These are phyloP conservation scores for Hortiboletus rubellus DNA, from an alignment of 1,284 basidiomycete genomes.

Conservation along the genomic window DNA sequence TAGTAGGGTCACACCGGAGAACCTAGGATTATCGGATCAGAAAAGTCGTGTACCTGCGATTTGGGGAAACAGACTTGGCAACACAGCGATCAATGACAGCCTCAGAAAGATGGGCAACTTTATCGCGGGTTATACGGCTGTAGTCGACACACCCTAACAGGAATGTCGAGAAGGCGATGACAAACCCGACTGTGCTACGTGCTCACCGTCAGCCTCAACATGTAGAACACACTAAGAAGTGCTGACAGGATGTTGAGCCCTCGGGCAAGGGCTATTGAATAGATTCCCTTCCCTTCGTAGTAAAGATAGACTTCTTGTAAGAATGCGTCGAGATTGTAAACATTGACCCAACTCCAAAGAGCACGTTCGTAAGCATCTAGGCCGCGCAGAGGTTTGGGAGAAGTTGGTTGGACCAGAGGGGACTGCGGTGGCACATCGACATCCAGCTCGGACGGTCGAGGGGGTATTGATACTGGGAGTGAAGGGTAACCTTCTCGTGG, in stretches of 20 bases:
- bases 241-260: conserved; percentile 91
- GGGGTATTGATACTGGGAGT: conserved; percentile 51
- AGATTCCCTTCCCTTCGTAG: conserved; percentile 95
- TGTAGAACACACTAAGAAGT: conserved; percentile 19
- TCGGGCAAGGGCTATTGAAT: conserved; percentile 87
- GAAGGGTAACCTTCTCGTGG: conserved; percentile 43
- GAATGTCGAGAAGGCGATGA: conserved; percentile 96
- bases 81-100: conserved; percentile 82
- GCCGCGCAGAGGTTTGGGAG: conserved; percentile 59
- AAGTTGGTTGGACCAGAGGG: conserved; percentile 30
- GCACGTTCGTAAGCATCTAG: conserved; percentile 87
- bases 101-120: conserved; percentile 68
- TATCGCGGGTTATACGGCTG: conserved; percentile 65
- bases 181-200: conserved; percentile 91
- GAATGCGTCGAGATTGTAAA: conserved; percentile 94
- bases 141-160: conserved; percentile 95
- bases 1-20: conserved; percentile 80
- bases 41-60: neutral
- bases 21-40: conserved; percentile 45
- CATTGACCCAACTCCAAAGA: conserved; percentile 98
- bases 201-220: conserved; percentile 26
- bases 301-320: conserved; percentile 94
- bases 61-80: conserved; percentile 58
- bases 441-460: conserved; percentile 66
- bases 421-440: conserved; percentile 32